Percentiles rank a stretch among this genome's conserved stretches.
These are phyloP conservation scores for Taiozyma onychis DNA, from an alignment of 1,139 yeast genomes.

Conservation along the genomic window DNA sequence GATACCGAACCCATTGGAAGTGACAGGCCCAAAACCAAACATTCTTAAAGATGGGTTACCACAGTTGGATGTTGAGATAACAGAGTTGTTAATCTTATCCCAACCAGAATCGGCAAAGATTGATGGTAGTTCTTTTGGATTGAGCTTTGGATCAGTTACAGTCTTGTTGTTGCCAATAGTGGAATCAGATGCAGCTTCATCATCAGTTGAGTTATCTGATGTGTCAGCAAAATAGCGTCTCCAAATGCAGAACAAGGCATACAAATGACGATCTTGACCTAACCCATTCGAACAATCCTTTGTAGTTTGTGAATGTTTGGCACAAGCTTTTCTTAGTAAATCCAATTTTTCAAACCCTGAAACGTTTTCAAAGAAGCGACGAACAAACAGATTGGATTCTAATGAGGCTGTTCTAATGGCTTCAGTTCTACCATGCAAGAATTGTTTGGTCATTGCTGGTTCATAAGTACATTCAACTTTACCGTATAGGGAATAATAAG, in stretches of 20 bases:
- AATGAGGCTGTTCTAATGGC: conserved; percentile 81
- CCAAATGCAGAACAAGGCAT: conserved; percentile 87
- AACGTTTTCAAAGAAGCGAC: conserved; percentile 73
- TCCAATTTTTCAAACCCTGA: conserved; percentile 57
- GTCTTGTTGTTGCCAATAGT: conserved; percentile 25
- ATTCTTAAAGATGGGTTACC: conserved; percentile 85
- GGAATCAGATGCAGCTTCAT: conserved; percentile 27
- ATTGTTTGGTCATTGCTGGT: conserved; percentile 91
- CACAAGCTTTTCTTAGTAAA: conserved; percentile 62
- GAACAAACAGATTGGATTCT: conserved; percentile 76
- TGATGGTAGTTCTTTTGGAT: conserved; percentile 41
- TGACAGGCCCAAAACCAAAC: conserved; percentile 91
- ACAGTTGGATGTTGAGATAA: conserved; percentile 61
- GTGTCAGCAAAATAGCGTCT: conserved; percentile 57
- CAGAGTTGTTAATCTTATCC: conserved; percentile 61
- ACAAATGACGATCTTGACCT: conserved; percentile 88
- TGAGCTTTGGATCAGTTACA: conserved; percentile 7
- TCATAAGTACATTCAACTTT: conserved; percentile 92
- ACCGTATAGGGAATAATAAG: conserved; percentile 88
- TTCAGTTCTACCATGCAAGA: conserved; percentile 87
- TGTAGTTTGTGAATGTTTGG: conserved; percentile 63
- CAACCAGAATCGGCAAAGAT: conserved; percentile 79
- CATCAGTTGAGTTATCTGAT: conserved; percentile 13
- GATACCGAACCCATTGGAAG: conserved; percentile 86
- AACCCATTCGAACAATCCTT: conserved; percentile 65